Conservation (phyloP, 768 basidiomycete genomes). For the Myochromella boudieri region DNA sequence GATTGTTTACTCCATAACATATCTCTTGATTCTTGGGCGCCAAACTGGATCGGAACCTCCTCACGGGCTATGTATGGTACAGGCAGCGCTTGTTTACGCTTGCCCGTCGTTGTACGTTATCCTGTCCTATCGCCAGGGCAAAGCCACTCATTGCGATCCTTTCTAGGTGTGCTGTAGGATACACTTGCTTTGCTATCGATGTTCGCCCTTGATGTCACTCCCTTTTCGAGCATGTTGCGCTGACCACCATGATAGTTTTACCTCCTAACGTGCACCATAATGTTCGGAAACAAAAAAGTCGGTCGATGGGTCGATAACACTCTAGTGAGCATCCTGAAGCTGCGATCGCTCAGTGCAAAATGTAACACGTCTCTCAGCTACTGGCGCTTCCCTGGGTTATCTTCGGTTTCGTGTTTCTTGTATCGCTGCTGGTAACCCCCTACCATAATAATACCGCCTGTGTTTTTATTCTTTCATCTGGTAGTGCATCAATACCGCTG, state of each 20-base stretch:
- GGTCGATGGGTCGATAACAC: too few species aligned
- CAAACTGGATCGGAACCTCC: constrained; percentile 22
- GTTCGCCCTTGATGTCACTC: background rate
- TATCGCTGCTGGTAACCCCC: constrained; percentile 7
- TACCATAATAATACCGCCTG: background rate
- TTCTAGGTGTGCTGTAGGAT: background rate
- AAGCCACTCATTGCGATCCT: background rate
- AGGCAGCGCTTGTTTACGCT: constrained; percentile 26
- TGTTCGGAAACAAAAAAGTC: background rate
- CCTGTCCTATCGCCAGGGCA: background rate
- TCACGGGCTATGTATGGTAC: constrained; percentile 21
- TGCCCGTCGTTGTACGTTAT: constrained; percentile 22
- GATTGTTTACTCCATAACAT: constrained; percentile 23
- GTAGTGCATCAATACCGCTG: constrained; percentile 3
- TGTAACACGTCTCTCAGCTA: constrained; percentile 8
- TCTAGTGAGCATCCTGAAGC: too few species aligned
- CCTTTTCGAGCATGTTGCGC: background rate
- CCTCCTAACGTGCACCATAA: background rate
- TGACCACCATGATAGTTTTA: background rate
- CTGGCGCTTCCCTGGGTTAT: constrained; percentile 7
- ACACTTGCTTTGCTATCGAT: background rate
- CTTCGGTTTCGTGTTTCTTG: constrained; percentile 1
- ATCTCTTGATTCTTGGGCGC: constrained; percentile 20
- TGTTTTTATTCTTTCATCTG: background rate
- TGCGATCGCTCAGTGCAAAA: too few species aligned